phyloP scores from a whole-genome alignment of 1,284 basidiomycete species.

The Tilletiopsis washingtonensis region DNA sequence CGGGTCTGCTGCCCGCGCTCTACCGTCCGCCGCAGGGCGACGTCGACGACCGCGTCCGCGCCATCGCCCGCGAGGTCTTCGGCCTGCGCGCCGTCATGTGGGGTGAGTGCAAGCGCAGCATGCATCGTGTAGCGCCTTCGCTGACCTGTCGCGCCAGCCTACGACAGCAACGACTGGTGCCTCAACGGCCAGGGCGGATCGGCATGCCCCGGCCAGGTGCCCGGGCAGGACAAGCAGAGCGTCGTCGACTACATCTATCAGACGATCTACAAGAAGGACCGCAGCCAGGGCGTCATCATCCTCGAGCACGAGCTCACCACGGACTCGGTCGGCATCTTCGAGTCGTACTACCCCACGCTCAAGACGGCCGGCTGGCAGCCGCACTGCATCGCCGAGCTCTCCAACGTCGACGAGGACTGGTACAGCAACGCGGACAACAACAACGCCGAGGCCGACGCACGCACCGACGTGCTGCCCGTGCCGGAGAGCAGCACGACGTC shows the following conservation, averaged over 20 bases:
- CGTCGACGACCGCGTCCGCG: slow-evolving; percentile 52
- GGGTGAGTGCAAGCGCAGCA: slow-evolving; percentile 54
- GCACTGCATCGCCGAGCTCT: slow-evolving; percentile 17
- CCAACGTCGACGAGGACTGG: slow-evolving; percentile 13
- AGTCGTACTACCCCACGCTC: slow-evolving; percentile 60
- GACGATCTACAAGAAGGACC: slow-evolving; percentile 11
- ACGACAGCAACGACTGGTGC: slow-evolving; percentile 13
- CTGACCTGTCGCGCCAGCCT: too few relatives aligned
- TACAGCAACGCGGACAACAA: slow-evolving; percentile 27
- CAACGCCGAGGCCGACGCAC: slow-evolving; percentile 8
- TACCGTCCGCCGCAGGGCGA: slow-evolving; percentile 15
- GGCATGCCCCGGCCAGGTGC: slow-evolving; percentile 19
- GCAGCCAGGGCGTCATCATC: slow-evolving; percentile 61
- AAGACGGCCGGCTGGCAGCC: slow-evolving; percentile 59
- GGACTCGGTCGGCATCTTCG: slow-evolving; percentile 61
- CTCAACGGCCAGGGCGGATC: slow-evolving; percentile 10
- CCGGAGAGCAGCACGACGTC: neutral
- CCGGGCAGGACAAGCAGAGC: slow-evolving; percentile 15
- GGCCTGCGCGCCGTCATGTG: slow-evolving; percentile 63
- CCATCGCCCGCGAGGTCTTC: slow-evolving; percentile 56
- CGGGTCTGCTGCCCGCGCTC: slow-evolving; percentile 8
- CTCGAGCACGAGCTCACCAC: slow-evolving; percentile 74
- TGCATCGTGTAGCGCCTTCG: too few relatives aligned
- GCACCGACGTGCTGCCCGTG: slow-evolving; percentile 8
- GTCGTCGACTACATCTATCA: slow-evolving; percentile 8